phyloP scores from a whole-genome alignment of 202 grass and related monocot genomes.

The Thinopyrum obtusiflorum region DNA sequence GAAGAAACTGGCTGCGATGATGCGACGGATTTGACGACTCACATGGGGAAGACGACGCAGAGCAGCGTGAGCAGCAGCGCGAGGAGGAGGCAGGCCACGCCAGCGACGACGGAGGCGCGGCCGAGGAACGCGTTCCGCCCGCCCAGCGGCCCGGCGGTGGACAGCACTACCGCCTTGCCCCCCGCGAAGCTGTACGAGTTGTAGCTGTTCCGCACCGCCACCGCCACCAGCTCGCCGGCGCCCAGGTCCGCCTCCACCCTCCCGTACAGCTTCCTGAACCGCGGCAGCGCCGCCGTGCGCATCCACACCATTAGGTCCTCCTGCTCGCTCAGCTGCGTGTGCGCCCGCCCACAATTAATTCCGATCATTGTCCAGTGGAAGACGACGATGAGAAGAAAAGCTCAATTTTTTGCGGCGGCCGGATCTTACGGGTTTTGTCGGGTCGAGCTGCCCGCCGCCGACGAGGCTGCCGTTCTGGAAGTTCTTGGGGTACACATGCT shows the following conservation, averaged over 20 bases:
- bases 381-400: too few relatives aligned
- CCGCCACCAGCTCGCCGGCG: constrained; percentile 38
- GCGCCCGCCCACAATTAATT: too few relatives aligned
- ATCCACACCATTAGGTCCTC: constrained; percentile 82
- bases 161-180: constrained; percentile 59
- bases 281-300: constrained; percentile 63
- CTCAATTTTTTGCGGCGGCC: too few relatives aligned
- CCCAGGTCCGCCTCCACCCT: constrained; percentile 50
- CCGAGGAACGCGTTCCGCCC: constrained; percentile 64
- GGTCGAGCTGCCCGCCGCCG: constrained; percentile 51
- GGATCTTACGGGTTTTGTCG: constrained; percentile 45
- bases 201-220: constrained; percentile 58
- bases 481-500: constrained; percentile 56
- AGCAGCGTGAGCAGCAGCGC: constrained; percentile 43
- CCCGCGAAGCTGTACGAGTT: constrained; percentile 68
- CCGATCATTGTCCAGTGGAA: too few relatives aligned
- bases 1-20: background rate
- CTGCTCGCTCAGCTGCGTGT: constrained; percentile 63
- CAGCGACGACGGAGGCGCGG: constrained; percentile 41
- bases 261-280: constrained; percentile 71
- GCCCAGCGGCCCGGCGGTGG: constrained; percentile 55
- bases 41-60: constrained; percentile 52
- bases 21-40: background rate
- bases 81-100: constrained; percentile 51
- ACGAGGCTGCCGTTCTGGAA: constrained; percentile 57